Conservation (phyloP, 2,329 filamentous ascomycete genomes). For the Penicillium brevicompactum region DNA sequence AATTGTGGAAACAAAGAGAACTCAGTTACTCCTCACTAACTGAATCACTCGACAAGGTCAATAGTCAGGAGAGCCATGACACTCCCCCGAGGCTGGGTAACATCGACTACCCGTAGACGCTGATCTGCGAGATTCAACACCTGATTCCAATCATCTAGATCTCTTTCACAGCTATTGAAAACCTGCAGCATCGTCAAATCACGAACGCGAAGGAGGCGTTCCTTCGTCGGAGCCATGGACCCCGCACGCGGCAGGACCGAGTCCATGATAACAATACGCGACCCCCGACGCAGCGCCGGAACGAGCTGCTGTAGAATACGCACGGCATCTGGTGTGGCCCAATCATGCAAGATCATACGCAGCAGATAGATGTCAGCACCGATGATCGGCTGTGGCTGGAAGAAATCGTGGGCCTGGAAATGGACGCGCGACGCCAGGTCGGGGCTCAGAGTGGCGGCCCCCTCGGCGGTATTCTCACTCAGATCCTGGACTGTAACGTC, state of each 20-base stretch:
- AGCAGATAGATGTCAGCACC: conserved; percentile 13
- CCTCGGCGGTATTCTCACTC: neutral
- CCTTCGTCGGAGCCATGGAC: conserved; percentile 16
- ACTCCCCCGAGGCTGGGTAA: conserved; percentile 23
- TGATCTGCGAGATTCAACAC: conserved; percentile 29
- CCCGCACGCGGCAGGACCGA: conserved; percentile 34
- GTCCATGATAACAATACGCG: conserved; percentile 33
- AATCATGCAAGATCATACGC: conserved; percentile 16
- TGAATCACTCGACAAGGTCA: neutral
- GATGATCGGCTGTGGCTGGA: conserved; percentile 10
- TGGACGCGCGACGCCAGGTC: neutral
- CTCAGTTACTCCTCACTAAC: neutral
- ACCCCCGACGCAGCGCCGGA: conserved; percentile 4
- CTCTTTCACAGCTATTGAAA: conserved; percentile 41
- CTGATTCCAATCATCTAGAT: conserved; percentile 34
- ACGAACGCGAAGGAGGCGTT: conserved; percentile 30
- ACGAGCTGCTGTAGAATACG: conserved; percentile 7
- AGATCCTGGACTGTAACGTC: conserved; percentile 1
- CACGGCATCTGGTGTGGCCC: conserved; percentile 7
- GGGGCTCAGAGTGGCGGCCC: neutral
- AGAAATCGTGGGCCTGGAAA: conserved; percentile 7
- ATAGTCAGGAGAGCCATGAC: conserved; percentile 15
- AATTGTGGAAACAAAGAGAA: no score
- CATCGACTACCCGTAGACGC: conserved; percentile 18
- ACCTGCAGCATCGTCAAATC: conserved; percentile 41